A percentile compares a stretch with the other conserved stretches of the same genome.
Evolutionary conservation across 306 rosid species (phyloP).

Genomic region (Prosopis cineraria): DNA sequence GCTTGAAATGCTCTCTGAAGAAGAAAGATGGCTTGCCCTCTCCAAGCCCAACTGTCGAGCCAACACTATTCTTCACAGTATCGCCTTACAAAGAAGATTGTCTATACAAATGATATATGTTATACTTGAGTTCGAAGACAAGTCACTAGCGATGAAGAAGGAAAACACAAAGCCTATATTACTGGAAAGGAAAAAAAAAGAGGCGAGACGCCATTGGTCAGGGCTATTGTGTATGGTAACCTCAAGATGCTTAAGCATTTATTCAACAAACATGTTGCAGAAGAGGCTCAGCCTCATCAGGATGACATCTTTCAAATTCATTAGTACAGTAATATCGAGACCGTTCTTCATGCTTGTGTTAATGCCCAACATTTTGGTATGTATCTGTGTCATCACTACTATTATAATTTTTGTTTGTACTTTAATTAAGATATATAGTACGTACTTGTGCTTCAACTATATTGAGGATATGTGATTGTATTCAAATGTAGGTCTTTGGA

Average conservation of each 20-base stretch:
- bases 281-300: background rate
- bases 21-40: background rate
- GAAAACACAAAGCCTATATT: background rate
- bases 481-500: constrained; percentile 33
- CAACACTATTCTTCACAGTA: background rate
- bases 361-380: background rate
- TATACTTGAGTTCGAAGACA: background rate
- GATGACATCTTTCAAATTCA: background rate
- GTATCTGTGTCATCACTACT: too few relatives aligned
- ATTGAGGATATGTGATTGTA: too few relatives aligned
- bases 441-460: too few relatives aligned
- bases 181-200: background rate
- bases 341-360: too few relatives aligned
- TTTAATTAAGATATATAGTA: too few relatives aligned
- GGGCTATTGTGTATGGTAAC: background rate
- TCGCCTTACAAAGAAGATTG: too few relatives aligned
- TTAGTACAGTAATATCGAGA: background rate
- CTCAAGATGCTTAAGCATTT: background rate
- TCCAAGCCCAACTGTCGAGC: background rate
- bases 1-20: background rate
- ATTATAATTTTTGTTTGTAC: too few relatives aligned
- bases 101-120: too few relatives aligned
- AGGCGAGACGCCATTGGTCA: constrained; percentile 2
- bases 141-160: background rate
- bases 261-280: background rate